A percentile compares a stretch with the other conserved stretches of the same genome.
Conservation (phyloP, 805 yeast genomes). For the Candida nitratophila region DNA sequence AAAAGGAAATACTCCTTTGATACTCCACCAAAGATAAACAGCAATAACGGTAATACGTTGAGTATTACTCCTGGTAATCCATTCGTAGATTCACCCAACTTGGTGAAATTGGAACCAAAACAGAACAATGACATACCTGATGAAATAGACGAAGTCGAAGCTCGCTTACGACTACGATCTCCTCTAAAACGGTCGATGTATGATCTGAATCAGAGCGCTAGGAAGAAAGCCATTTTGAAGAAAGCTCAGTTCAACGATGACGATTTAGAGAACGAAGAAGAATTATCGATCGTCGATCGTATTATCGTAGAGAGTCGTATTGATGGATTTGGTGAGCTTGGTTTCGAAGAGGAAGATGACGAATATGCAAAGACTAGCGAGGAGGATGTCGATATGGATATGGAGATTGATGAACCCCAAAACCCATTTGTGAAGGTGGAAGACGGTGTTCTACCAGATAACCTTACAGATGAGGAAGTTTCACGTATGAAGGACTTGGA, state of each 20-base stretch:
- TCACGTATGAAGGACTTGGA: no score
- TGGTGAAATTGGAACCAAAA: background rate
- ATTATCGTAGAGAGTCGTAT: constrained; percentile 32
- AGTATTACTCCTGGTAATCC: background rate
- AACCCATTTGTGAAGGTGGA: no score
- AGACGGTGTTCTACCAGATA: no score
- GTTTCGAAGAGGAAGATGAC: constrained; percentile 13
- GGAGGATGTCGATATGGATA: constrained; percentile 6
- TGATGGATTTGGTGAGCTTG: constrained; percentile 17
- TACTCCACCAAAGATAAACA: no score
- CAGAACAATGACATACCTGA: no score
- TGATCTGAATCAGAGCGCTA: constrained; percentile 40
- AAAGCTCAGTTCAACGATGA: constrained; percentile 18
- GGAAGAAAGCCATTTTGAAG: constrained; percentile 33
- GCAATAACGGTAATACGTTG: no score
- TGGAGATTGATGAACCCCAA: constrained; percentile 10
- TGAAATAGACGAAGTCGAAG: background rate
- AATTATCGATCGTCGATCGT: constrained; percentile 37
- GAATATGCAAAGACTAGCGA: constrained; percentile 10
- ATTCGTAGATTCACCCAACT: background rate
- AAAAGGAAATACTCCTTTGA: no score
- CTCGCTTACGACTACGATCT: constrained; percentile 33
- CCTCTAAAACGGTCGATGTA: constrained; percentile 32
- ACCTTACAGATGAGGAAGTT: no score
- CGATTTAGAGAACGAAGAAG: constrained; percentile 31